Conservation (phyloP, 2,329 filamentous ascomycete species). For the Penicillium sp. region DNA sequence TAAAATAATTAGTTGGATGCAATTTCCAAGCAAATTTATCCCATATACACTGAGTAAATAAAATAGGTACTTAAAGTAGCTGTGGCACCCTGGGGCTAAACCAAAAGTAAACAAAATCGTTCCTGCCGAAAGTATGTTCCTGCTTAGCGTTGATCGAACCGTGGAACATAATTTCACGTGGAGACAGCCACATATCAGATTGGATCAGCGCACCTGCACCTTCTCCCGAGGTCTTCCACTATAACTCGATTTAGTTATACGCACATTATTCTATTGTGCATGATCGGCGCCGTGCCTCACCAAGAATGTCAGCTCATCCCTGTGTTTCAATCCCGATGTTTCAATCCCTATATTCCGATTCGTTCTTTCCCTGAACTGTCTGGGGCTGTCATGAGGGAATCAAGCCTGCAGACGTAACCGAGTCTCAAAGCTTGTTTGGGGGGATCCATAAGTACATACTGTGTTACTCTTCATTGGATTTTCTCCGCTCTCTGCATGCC, state of each 20-base stretch:
- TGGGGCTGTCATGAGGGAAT: neutral
- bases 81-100: neutral
- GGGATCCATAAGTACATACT: neutral
- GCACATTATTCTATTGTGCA: neutral
- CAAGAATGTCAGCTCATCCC: conserved; percentile 3
- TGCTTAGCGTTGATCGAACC: neutral
- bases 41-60: neutral
- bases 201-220: conserved; percentile 4
- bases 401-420: neutral
- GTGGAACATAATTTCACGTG: conserved; percentile 11
- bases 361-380: neutral
- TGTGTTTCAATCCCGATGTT: neutral
- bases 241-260: neutral
- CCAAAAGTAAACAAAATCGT: neutral
- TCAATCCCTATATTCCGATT: neutral
- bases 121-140: conserved; percentile 3
- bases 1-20: neutral
- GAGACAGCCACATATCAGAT: conserved; percentile 13
- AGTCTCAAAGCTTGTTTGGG: neutral
- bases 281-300: neutral
- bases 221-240: neutral
- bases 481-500: neutral
- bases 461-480: neutral
- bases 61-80: neutral
- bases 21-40: neutral